Percentiles rank a stretch among this genome's conserved stretches.
These are phyloP conservation scores for Neopestalotiopsis sp. DNA, from an alignment of 2,329 filamentous ascomycete species.

Conservation along the genomic window DNA sequence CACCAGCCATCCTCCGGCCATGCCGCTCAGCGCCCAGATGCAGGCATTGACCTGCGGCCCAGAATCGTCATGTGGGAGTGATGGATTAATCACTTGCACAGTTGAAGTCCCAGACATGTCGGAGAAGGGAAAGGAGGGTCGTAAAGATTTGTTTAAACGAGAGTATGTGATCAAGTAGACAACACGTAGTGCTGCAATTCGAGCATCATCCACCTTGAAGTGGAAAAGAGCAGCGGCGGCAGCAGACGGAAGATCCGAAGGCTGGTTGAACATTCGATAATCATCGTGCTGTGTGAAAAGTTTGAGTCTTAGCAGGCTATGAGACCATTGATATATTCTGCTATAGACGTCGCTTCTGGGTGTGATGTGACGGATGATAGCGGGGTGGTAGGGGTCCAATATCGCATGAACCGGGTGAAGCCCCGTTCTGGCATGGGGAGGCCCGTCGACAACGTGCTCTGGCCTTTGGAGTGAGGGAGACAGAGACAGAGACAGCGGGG, in stretches of 20 bases:
- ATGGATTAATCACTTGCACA: constrained; percentile 13
- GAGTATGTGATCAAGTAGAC: neutral
- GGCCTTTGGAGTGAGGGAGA: no score
- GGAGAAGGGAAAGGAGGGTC: neutral
- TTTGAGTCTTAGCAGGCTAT: neutral
- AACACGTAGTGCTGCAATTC: neutral
- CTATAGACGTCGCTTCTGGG: neutral
- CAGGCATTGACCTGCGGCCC: constrained; percentile 7
- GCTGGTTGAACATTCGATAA: neutral
- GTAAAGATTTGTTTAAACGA: neutral
- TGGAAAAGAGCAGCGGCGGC: neutral
- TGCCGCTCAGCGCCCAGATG: constrained; percentile 13
- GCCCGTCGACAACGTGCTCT: no score
- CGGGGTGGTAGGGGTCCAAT: neutral
- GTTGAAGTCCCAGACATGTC: constrained; percentile 10
- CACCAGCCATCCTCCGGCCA: constrained; percentile 19
- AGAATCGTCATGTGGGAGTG: constrained; percentile 14
- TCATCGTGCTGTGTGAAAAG: neutral
- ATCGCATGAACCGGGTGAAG: constrained; percentile 1
- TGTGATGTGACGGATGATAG: neutral
- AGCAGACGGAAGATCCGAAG: neutral
- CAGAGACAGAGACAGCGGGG: neutral
- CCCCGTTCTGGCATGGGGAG: neutral
- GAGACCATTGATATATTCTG: neutral
- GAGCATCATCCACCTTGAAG: constrained; percentile 8